phyloP scores from a whole-genome alignment of 1,284 basidiomycete genomes.

The Heterobasidion irregulare region DNA sequence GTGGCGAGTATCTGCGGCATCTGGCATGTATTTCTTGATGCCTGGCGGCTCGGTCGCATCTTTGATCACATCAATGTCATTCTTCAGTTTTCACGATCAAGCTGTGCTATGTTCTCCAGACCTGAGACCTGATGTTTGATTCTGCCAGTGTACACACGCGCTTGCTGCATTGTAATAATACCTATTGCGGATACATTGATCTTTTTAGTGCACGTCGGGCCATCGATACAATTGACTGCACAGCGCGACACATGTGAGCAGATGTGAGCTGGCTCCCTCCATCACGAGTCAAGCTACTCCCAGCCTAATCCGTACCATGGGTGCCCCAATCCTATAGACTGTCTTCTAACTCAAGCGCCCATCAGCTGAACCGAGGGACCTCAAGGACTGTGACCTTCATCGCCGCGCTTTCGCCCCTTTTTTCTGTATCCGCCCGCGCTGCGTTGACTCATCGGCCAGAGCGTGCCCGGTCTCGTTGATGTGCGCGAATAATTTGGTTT shows the following conservation, averaged over 20 bases:
- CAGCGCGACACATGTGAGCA: not conserved
- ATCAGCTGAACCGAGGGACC: too few species aligned
- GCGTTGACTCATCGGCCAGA: constrained; percentile 27
- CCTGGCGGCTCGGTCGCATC: constrained; percentile 1
- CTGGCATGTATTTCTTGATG: too few species aligned
- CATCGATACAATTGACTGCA: not conserved
- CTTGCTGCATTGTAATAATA: not conserved
- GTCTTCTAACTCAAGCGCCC: too few species aligned
- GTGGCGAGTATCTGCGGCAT: too few species aligned
- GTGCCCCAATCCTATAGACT: not conserved
- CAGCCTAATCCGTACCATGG: not conserved
- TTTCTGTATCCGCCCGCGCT: constrained; percentile 10
- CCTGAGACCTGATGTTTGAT: not conserved
- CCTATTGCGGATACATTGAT: not conserved
- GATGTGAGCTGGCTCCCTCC: not conserved
- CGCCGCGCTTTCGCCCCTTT: constrained; percentile 10
- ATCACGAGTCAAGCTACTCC: not conserved
- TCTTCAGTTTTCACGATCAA: not conserved
- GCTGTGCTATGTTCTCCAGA: not conserved
- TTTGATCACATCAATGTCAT: not conserved
- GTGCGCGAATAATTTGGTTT: constrained; percentile 76
- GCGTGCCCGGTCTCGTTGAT: constrained; percentile 74
- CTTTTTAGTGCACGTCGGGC: not conserved
- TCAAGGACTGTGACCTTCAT: not conserved
- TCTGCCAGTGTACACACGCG: not conserved